Evolutionary conservation across 2,329 filamentous ascomycete genomes (phyloP).

Genomic region (Phaeophleospora eucalypticola): DNA sequence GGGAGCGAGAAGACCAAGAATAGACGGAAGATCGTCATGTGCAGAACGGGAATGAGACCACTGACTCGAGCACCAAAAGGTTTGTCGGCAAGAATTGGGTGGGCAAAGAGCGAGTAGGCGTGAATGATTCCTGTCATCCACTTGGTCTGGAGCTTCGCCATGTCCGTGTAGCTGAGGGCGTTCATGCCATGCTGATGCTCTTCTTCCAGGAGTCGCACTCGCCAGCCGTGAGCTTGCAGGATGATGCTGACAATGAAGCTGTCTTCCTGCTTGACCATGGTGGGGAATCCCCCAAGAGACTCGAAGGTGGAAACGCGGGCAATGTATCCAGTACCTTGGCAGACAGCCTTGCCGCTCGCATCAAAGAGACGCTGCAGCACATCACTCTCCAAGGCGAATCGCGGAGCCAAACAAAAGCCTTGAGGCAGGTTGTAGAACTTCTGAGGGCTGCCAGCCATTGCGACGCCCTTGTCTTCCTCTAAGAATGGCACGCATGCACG

Average conservation of each 20-base stretch:
- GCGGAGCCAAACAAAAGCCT: slow-evolving; percentile 14
- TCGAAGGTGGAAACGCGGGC: slow-evolving; percentile 11
- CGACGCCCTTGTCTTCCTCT: slow-evolving; percentile 13
- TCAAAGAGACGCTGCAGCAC: slow-evolving; percentile 18
- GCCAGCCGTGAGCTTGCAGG: slow-evolving; percentile 14
- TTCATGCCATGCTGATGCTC: slow-evolving; percentile 18
- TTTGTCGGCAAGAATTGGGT: slow-evolving; percentile 12
- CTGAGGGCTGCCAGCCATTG: slow-evolving; percentile 15
- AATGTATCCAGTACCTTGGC: slow-evolving; percentile 18
- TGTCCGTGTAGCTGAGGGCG: slow-evolving; percentile 16
- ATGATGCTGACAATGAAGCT: slow-evolving; percentile 19
- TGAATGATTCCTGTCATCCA: slow-evolving; percentile 20
- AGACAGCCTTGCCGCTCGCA: slow-evolving; percentile 14
- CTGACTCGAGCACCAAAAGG: slow-evolving; percentile 5
- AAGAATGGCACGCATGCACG: slow-evolving; percentile 14
- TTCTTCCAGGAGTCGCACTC: slow-evolving; percentile 11
- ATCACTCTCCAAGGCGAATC: slow-evolving; percentile 15
- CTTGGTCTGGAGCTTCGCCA: slow-evolving; percentile 17
- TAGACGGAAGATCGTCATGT: slow-evolving; percentile 11
- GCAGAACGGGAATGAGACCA: slow-evolving; percentile 10
- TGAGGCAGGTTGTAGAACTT: slow-evolving; percentile 19
- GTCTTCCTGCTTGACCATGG: slow-evolving; percentile 20
- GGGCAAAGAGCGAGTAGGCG: slow-evolving; percentile 14
- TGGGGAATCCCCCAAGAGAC: slow-evolving; percentile 14
- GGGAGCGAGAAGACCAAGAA: slow-evolving; percentile 12